Percentiles rank a stretch among this genome's conserved stretches.
Conservation (phyloP, 805 yeast genomes). For the Diddensiella transvaalensis region DNA sequence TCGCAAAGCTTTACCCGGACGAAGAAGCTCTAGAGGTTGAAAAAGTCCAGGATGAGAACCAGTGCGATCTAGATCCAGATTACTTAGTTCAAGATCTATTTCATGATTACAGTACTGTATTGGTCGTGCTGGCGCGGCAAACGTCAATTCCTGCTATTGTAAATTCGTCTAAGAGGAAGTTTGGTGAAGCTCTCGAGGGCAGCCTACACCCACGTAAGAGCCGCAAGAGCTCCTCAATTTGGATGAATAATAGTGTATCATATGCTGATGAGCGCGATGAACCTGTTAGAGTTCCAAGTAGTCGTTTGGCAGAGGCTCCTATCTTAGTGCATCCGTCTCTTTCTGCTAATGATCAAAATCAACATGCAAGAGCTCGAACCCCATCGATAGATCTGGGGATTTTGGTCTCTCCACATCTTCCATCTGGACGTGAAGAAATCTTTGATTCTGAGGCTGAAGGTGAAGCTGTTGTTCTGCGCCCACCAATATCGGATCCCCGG, state of each 20-base stretch:
- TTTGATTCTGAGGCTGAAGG: not conserved
- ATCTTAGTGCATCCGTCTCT: not conserved
- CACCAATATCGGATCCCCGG: not conserved
- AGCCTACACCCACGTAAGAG: not conserved
- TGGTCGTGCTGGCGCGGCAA: not conserved
- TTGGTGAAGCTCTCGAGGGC: not conserved
- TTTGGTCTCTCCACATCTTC: not conserved
- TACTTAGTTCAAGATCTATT: constrained; percentile 64
- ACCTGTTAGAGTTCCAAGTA: not conserved
- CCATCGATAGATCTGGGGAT: not conserved
- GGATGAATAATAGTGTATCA: not conserved
- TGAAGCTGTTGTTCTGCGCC: not conserved
- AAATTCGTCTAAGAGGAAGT: not conserved
- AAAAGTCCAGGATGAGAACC: constrained; percentile 62
- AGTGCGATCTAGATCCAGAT: constrained; percentile 79
- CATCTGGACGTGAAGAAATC: not conserved
- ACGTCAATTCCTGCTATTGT: not conserved
- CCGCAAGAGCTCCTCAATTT: not conserved
- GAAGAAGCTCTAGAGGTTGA: constrained; percentile 43
- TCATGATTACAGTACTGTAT: constrained; percentile 43
- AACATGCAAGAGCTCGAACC: not conserved
- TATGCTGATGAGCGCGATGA: not conserved
- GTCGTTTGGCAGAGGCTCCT: not conserved
- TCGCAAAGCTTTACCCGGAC: constrained; percentile 61
- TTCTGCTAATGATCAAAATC: not conserved